These are phyloP conservation scores for Trichosporon ovoides DNA, from an alignment of 1,284 basidiomycete species.

Conservation along the genomic window DNA sequence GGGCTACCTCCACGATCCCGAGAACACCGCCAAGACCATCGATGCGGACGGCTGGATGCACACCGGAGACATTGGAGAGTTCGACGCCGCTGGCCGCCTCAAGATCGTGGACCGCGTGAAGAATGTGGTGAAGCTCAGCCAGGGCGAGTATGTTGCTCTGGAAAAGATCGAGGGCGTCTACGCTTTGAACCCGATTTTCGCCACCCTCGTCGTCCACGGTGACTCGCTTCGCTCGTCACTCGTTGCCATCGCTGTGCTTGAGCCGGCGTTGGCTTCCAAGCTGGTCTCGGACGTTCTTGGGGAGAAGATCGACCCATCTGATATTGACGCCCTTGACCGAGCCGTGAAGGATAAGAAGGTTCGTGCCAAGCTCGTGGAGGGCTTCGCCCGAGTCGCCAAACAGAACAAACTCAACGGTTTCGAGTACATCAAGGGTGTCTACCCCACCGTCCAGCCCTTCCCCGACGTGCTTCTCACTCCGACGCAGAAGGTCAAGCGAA, in stretches of 20 bases:
- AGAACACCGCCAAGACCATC: slow-evolving; percentile 56
- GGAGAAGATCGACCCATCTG: slow-evolving; percentile 55
- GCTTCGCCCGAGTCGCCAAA: slow-evolving; percentile 60
- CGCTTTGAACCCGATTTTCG: slow-evolving; percentile 62
- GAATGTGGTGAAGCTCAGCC: slow-evolving; percentile 94
- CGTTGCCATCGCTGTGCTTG: slow-evolving; percentile 60
- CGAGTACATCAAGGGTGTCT: slow-evolving; percentile 72
- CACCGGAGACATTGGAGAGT: slow-evolving; percentile 80
- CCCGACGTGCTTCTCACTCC: slow-evolving; percentile 52
- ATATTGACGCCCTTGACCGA: slow-evolving; percentile 55
- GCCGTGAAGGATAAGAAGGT: slow-evolving; percentile 65
- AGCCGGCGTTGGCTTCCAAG: slow-evolving; percentile 48
- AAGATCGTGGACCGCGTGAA: slow-evolving; percentile 94
- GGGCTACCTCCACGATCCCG: slow-evolving; percentile 55
- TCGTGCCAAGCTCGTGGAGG: slow-evolving; percentile 57
- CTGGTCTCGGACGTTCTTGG: slow-evolving; percentile 59
- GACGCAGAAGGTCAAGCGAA: slow-evolving; percentile 30
- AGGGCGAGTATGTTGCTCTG: slow-evolving; percentile 98
- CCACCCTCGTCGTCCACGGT: slow-evolving; percentile 77
- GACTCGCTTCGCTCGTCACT: slow-evolving; percentile 80
- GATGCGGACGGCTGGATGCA: slow-evolving; percentile 76
- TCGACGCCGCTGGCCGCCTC: slow-evolving; percentile 74
- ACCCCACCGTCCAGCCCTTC: slow-evolving; percentile 67
- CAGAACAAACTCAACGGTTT: slow-evolving; percentile 71
- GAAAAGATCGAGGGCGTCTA: slow-evolving; percentile 90